Percentiles rank a stretch among this genome's conserved stretches.
Conservation (phyloP, 306 rosid species). For the Vicia sativa region DNA sequence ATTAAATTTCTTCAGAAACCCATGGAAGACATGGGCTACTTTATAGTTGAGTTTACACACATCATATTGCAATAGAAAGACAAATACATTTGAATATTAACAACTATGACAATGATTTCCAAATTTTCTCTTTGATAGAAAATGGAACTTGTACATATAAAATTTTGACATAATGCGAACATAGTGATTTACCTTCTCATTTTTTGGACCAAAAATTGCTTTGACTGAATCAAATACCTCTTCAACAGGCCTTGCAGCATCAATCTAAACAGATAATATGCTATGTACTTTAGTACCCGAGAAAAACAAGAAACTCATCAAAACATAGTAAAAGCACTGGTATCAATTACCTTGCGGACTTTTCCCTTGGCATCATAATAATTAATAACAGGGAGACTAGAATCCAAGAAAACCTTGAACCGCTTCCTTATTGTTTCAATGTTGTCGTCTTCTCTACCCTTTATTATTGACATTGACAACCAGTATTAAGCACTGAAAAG, state of each 20-base stretch:
- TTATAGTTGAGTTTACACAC: slow-evolving; percentile 34
- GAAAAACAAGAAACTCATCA: slow-evolving; percentile 27
- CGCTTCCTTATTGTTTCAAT: slow-evolving; percentile 95
- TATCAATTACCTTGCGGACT: slow-evolving; percentile 75
- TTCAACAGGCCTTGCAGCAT: slow-evolving; percentile 77
- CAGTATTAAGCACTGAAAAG: slow-evolving; percentile 2
- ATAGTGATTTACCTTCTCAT: slow-evolving; percentile 75
- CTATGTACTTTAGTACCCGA: slow-evolving; percentile 17
- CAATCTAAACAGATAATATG: slow-evolving; percentile 58
- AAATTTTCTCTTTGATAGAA: slow-evolving; percentile 40
- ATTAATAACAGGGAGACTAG: slow-evolving; percentile 83
- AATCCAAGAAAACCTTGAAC: slow-evolving; percentile 85
- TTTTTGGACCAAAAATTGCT: slow-evolving; percentile 71
- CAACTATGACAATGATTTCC: slow-evolving; percentile 24
- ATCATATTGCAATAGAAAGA: slow-evolving; percentile 34
- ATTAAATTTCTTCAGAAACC: slow-evolving; percentile 6
- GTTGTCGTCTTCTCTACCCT: slow-evolving; percentile 98
- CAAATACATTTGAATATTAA: slow-evolving; percentile 32
- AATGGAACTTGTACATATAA: slow-evolving; percentile 47
- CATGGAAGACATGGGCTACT: neutral
- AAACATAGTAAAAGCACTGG: slow-evolving; percentile 12
- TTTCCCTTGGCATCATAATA: slow-evolving; percentile 75
- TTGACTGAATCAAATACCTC: slow-evolving; percentile 87
- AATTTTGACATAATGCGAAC: slow-evolving; percentile 46
- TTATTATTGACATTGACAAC: slow-evolving; percentile 35